These are phyloP conservation scores for Tulasnella sp. DNA, from an alignment of 768 basidiomycete species.

Conservation along the genomic window DNA sequence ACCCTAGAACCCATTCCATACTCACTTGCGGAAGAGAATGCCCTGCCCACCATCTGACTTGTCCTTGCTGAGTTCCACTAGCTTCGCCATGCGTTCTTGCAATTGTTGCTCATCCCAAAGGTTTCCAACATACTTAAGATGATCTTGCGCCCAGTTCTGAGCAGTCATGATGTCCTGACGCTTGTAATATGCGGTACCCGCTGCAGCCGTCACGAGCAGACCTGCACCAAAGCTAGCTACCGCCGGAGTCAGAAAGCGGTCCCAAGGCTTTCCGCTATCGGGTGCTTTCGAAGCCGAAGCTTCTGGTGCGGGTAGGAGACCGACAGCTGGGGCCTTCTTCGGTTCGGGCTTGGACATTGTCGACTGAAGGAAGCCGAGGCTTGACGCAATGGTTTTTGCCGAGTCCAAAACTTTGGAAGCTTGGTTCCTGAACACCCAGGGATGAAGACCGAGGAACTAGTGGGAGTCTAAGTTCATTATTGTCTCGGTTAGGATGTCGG, in stretches of 20 bases:
- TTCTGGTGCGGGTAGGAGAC: background rate
- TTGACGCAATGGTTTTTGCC: constrained; percentile 59
- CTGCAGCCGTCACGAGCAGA: constrained; percentile 74
- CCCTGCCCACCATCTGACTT: constrained; percentile 41
- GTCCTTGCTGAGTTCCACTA: constrained; percentile 58
- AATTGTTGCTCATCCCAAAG: constrained; percentile 76
- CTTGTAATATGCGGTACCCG: constrained; percentile 78
- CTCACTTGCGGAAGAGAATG: constrained; percentile 64
- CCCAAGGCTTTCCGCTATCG: constrained; percentile 11
- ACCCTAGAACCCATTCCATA: background rate
- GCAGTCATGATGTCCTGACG: constrained; percentile 68
- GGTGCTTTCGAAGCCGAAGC: background rate
- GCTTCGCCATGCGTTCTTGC: constrained; percentile 55
- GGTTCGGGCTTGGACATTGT: background rate
- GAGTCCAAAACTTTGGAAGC: constrained; percentile 66
- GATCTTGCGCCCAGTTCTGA: constrained; percentile 75
- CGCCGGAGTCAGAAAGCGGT: constrained; percentile 28
- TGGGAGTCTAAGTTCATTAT: background rate
- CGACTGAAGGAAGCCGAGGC: constrained; percentile 50
- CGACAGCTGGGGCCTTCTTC: background rate
- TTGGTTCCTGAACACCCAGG: constrained; percentile 77
- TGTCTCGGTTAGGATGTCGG: constrained; percentile 16
- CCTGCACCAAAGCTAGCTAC: constrained; percentile 59
- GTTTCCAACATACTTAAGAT: constrained; percentile 83
- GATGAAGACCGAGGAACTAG: constrained; percentile 85